Evolutionary conservation across 495 filamentous ascomycete genomes (phyloP), one percentile per base, ranked within the genome.

Genomic region (Aspergillus taichungensis): DNA sequence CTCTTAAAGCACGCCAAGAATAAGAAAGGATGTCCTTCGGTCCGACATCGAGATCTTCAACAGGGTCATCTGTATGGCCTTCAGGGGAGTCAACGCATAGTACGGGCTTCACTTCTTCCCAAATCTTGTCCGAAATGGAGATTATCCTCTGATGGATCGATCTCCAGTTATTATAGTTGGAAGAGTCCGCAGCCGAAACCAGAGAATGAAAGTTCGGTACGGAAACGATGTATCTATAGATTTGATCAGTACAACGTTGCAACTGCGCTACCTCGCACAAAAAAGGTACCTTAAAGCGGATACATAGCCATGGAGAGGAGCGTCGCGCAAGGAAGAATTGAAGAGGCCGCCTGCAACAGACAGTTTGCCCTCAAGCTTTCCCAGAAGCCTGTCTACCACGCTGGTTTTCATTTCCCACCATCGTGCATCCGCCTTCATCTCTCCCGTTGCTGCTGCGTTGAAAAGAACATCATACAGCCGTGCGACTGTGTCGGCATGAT

Each of bases 51-150:
- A 80, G 61, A 3, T 83, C 82, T 42, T 90, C 84, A 12, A 82
- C 54, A 6, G 87, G 80, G 50, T 86, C 78, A 2, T 87, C 84
- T 1, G 86, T 68, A 61, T 90, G 79, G 3, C 92, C 90, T 61
- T 96, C 91, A 0, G 92, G 92, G 8, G 90, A 90, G 54, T 94
- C 91, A 50, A 87, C 78, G 53, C 92, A 98, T 3, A 98, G 73
- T 9, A 90, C 74, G 37, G 79, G 71, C 52, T 76, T 79, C 4
- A 94, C 85, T 40, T 78, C 70, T 3, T 64, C 47, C 92, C 92
- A 98, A 11, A 95, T 77, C 8, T 66, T 69, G 30, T 69, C 57
- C 49, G 85, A 83, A 37, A 69, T 71, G 3, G 50, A 45, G 27
- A 82, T 58, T 7, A 88, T 76, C 8, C 76, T 76, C 3, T 59